These are phyloP conservation scores for Ogataea paradorogensis DNA, from an alignment of 805 yeast genomes.

Conservation along the genomic window DNA sequence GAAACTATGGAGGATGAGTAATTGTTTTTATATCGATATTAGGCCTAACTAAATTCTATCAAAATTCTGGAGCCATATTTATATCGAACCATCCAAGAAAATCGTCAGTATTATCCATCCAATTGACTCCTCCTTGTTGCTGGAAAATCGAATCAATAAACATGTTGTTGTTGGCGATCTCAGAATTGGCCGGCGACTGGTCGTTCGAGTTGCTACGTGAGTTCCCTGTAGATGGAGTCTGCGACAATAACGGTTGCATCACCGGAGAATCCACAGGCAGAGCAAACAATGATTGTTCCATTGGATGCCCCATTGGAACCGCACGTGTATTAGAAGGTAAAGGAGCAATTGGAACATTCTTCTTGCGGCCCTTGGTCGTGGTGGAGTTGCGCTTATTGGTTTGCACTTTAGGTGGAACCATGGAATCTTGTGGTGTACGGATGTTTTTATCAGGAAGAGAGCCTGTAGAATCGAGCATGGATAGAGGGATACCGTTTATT, in stretches of 20 bases:
- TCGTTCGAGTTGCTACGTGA: conserved; percentile 17
- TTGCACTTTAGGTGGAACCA: conserved; percentile 4
- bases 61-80: conserved; percentile 65
- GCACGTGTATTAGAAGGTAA: conserved; percentile 24
- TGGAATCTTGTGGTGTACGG: conserved; percentile 1
- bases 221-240: conserved; percentile 20
- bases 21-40: conserved; percentile 1
- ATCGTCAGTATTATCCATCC: conserved; percentile 85
- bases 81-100: conserved; percentile 92
- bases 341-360: conserved; percentile 24
- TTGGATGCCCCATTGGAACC: not conserved
- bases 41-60: conserved; percentile 11
- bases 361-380: conserved; percentile 8
- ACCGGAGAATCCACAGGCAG: conserved; percentile 2
- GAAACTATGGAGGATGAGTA: conserved; percentile 45
- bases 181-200: conserved; percentile 27
- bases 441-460: conserved; percentile 38
- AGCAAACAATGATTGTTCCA: conserved; percentile 12
- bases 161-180: conserved; percentile 26
- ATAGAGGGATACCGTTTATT: conserved; percentile 39
- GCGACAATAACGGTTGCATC: conserved; percentile 10
- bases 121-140: conserved; percentile 79
- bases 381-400: conserved; percentile 4
- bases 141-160: conserved; percentile 60
- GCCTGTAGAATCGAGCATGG: conserved; percentile 77